These are phyloP conservation scores for Cymbopogon flexuosus DNA, from an alignment of 202 grass and related monocot genomes.

Conservation along the genomic window DNA sequence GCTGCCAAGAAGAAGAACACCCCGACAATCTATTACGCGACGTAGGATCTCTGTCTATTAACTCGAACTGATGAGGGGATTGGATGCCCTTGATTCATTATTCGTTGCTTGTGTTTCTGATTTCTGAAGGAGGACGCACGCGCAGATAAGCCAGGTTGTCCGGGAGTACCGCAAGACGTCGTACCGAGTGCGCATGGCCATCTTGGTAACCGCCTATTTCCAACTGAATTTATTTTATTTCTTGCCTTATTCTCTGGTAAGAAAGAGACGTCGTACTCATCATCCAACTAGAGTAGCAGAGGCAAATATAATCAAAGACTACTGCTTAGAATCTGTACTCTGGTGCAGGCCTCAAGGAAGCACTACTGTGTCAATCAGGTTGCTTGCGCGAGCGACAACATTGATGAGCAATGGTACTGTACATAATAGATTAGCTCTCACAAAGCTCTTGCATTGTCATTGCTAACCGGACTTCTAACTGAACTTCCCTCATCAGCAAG, in stretches of 20 bases:
- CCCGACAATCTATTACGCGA: conserved; percentile 80
- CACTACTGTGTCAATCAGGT: conserved; percentile 77
- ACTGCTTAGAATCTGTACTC: not conserved
- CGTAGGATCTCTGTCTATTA: conserved; percentile 43
- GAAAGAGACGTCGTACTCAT: not conserved
- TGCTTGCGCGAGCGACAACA: conserved; percentile 51
- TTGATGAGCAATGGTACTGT: conserved; percentile 81
- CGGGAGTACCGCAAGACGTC: conserved; percentile 91
- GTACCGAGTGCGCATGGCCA: conserved; percentile 76
- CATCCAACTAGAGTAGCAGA: not conserved
- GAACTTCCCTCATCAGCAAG: conserved; percentile 51
- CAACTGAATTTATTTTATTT: not conserved
- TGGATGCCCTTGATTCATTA: conserved; percentile 29
- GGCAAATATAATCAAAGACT: not conserved
- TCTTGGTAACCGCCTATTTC: conserved; percentile 54
- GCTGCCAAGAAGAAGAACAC: conserved; percentile 49
- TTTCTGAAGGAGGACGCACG: conserved; percentile 80
- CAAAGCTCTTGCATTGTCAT: conserved; percentile 4
- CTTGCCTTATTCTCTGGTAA: not conserved
- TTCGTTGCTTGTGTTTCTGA: conserved; percentile 30
- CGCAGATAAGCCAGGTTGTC: conserved; percentile 93
- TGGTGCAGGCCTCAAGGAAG: conserved; percentile 74
- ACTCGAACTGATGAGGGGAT: not conserved
- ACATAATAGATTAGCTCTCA: not conserved
- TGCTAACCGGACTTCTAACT: conserved; percentile 10